Evolutionary conservation across 257 asterid species (phyloP), one percentile per base, ranked within the genome.

Genomic region (Primulina tabacum): DNA sequence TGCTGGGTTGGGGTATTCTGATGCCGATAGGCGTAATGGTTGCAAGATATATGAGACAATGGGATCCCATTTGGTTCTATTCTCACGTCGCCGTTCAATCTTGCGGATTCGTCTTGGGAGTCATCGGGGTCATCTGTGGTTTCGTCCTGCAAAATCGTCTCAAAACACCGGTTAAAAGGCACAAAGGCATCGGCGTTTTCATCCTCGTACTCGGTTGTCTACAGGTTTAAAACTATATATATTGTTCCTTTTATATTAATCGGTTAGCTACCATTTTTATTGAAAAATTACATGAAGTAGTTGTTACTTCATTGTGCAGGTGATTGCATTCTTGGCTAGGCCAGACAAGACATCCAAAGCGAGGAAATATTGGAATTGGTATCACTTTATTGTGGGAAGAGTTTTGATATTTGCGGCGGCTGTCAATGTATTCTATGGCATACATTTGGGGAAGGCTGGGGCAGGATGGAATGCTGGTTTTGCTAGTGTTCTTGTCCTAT

Each of bases 361-460:
- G 8, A 75, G 99, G 50, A 85, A 85, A 32, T 91, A 89, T 18
- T 94, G 99, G 99, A 94, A 89, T 72, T 91, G 96, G 97, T 94
- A 91, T 29, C 99, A 94, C 80, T 67, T 56, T 10, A 76, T 71
- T 0, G 79, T 85, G 38, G 99, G 99, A 52, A 82, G 97, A 67
- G 9, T 58, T 21, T 57, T 94, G 43, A 77, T 94, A 68, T 10
- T 94, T 11, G 68, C 89, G 70, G 97, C 96, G 0, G 90, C 77
- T 0, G 58, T 71, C 4, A 94, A 94, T 71, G 87, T 94, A 67
- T 94, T 91, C 69, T 89, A 89, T 5, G 99, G 99, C 38, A 86
- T 94, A 64, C 90, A 79, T 70, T 77, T 94, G 29, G 88, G 80
- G 3, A 56, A 71, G 2, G 93, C 82, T 0, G 99, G 97, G 20